phyloP scores from a whole-genome alignment of 1,284 basidiomycete species.

The Singerocomus inundabilis region DNA sequence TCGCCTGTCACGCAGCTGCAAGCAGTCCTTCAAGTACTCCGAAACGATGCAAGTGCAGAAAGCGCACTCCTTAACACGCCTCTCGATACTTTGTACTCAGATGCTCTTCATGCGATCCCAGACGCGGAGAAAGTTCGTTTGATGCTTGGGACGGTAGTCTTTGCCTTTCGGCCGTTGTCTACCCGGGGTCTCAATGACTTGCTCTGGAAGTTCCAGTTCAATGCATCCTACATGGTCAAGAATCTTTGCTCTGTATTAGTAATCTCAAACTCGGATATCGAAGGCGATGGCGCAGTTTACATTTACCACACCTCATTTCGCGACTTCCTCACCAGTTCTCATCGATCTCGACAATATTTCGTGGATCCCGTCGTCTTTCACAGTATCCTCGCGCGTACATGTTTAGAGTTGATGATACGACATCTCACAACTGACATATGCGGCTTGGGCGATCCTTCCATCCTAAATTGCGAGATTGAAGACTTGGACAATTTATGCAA shows the following conservation, averaged over 20 bases:
- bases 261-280: slow-evolving; percentile 7
- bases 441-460: slow-evolving; percentile 14
- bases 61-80: slow-evolving; percentile 15
- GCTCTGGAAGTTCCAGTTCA: slow-evolving; percentile 9
- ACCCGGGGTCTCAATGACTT: slow-evolving; percentile 15
- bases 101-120: slow-evolving; percentile 12
- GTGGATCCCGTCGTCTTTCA: slow-evolving; percentile 15
- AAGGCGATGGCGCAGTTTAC: slow-evolving; percentile 10
- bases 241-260: slow-evolving; percentile 20
- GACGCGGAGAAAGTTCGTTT: slow-evolving; percentile 14
- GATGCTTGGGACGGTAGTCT: slow-evolving; percentile 17
- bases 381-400: slow-evolving; percentile 14
- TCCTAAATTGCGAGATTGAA: slow-evolving; percentile 17
- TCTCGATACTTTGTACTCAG: slow-evolving; percentile 20
- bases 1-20: slow-evolving; percentile 14
- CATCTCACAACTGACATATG: slow-evolving; percentile 19
- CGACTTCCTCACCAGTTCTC: slow-evolving; percentile 19
- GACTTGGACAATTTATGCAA: slow-evolving; percentile 14
- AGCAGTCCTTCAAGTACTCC: slow-evolving; percentile 11
- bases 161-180: slow-evolving; percentile 18
- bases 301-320: slow-evolving; percentile 28
- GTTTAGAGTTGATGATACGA: slow-evolving; percentile 20
- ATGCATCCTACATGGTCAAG: slow-evolving; percentile 8
- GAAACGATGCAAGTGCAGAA: not conserved
- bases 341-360: slow-evolving; percentile 19